Evolutionary conservation across 345 rosid species (phyloP).

Genomic region (Zanthoxylum bungeanum): DNA sequence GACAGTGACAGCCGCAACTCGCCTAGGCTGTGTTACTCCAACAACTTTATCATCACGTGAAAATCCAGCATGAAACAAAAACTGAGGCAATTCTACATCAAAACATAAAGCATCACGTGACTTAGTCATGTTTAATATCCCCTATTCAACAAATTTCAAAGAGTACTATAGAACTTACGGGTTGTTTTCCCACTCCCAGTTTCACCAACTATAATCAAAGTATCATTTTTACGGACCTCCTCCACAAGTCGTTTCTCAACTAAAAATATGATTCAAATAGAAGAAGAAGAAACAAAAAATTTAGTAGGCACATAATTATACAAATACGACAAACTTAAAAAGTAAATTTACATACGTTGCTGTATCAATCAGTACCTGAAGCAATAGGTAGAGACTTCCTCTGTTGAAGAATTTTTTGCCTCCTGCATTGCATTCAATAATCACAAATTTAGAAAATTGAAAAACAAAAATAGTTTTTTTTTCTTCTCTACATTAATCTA

Average conservation of each 20-base stretch:
- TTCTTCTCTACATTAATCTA: no score
- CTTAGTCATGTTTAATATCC: not conserved
- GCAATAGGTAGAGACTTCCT: constrained; percentile 87
- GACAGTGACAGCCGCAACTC: constrained; percentile 89
- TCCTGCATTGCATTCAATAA: constrained; percentile 28
- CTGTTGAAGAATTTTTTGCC: constrained; percentile 50
- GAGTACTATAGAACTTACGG: constrained; percentile 41
- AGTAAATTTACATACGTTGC: not conserved
- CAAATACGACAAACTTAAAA: not conserved
- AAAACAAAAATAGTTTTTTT: no score
- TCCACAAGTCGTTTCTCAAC: constrained; percentile 74
- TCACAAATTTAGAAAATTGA: no score
- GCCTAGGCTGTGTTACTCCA: constrained; percentile 89
- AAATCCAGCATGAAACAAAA: constrained; percentile 65
- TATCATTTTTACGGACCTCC: constrained; percentile 60
- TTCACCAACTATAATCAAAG: constrained; percentile 85
- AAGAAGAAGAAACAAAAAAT: not conserved
- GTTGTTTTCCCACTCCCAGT: constrained; percentile 98
- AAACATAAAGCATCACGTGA: not conserved
- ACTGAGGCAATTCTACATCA: constrained; percentile 82
- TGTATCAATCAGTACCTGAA: constrained; percentile 38
- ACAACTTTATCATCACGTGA: constrained; percentile 65
- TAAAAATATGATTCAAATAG: constrained; percentile 7
- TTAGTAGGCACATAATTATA: constrained; percentile 4
- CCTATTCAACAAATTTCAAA: constrained; percentile 1